Evolutionary conservation across 139 green algal genomes (phyloP), one percentile per base, ranked within the genome.

Genomic region (Eudorina sp.): DNA sequence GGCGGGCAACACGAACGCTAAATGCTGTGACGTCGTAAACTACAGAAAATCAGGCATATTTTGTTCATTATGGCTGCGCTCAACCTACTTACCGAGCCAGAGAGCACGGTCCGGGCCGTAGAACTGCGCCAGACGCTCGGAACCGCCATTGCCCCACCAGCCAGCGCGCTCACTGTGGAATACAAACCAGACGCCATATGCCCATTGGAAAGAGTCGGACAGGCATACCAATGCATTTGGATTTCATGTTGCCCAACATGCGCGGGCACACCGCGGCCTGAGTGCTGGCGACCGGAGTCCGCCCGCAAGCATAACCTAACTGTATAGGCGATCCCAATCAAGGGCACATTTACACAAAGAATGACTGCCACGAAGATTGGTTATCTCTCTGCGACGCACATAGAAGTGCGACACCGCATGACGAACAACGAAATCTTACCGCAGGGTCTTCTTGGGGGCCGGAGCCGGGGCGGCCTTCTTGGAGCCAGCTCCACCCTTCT

Each of bases 21-120:
- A 23, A 6, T 66, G 55, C 23, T 27, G 27, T 66, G 7, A 66
- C 58, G n/a, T n/a, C n/a, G n/a, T n/a, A n/a, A n/a, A n/a, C n/a
- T n/a, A n/a, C n/a, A n/a, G n/a, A n/a, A n/a, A n/a, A n/a, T n/a
- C n/a, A n/a, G n/a, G n/a, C n/a, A n/a, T n/a, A n/a, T n/a, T n/a
- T n/a, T n/a, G n/a, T n/a, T n/a, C n/a, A n/a, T n/a, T n/a, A n/a
- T n/a, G n/a, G n/a, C n/a, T n/a, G n/a, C n/a, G n/a, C n/a, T n/a
- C n/a, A n/a, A 58, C 13, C 13, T 58, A 96, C 88, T 93, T 93
- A 76, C 96, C 96, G 60, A 98, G 94, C 92, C 93, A 98, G 90
- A 96, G 95, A 60, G 53, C 88, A 66, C 94, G 88, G 89, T 96
- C 90, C 48, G 95, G 91, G 75, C 92, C 92, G 53, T 94, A 94